Conservation (phyloP, 768 basidiomycete genomes). For the Macrolepiota dolichaula region DNA sequence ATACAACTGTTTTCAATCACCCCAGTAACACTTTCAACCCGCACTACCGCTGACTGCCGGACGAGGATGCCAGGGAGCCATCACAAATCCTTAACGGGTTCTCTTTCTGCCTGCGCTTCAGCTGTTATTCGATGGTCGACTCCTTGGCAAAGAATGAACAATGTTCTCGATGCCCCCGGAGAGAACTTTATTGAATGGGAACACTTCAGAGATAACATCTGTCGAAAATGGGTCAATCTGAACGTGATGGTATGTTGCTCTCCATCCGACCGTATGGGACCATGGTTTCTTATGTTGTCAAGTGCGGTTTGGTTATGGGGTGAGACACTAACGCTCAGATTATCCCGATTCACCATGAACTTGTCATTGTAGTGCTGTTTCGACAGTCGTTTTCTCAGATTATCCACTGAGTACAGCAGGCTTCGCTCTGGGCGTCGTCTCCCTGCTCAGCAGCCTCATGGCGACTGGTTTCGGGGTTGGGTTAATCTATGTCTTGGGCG, state of each 20-base stretch:
- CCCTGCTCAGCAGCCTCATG: slow-evolving; percentile 13
- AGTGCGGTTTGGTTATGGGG: slow-evolving; percentile 10
- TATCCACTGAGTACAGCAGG: slow-evolving; percentile 3
- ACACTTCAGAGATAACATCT: slow-evolving; percentile 10
- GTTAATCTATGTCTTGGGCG: slow-evolving; percentile 12
- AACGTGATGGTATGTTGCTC: slow-evolving; percentile 12
- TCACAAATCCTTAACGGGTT: background rate
- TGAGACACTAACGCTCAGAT: background rate
- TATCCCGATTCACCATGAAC: background rate
- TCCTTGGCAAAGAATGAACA: background rate
- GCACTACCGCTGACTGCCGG: background rate
- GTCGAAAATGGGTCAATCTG: slow-evolving; percentile 11
- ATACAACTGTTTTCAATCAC: background rate
- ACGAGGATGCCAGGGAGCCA: background rate
- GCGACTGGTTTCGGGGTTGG: slow-evolving; percentile 14
- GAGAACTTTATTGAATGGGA: slow-evolving; percentile 9
- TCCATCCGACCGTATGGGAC: background rate
- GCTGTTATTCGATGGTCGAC: background rate
- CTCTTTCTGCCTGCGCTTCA: background rate
- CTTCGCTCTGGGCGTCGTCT: slow-evolving; percentile 8
- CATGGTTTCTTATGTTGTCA: background rate
- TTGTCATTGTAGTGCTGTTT: slow-evolving; percentile 1
- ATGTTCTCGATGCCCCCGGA: background rate
- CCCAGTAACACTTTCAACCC: background rate
- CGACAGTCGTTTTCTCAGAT: slow-evolving; percentile 12